Percentiles rank a stretch among this genome's conserved stretches.
Evolutionary conservation across 176 grass and related monocot species (phyloP).

Genomic region (Metroxylon sagu): DNA sequence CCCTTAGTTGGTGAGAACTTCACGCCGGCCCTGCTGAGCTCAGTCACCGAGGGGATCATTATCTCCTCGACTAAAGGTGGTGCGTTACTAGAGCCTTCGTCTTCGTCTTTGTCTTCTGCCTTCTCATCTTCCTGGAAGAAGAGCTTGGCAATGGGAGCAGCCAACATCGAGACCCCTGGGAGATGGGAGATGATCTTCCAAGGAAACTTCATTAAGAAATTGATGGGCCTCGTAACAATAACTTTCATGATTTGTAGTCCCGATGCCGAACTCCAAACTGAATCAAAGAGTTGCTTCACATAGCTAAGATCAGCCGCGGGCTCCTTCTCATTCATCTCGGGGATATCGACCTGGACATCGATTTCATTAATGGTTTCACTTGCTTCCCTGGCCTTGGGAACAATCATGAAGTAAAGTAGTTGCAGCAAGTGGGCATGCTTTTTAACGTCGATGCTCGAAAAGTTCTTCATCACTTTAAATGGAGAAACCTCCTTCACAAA

Average conservation of each 20-base stretch:
- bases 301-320: not conserved
- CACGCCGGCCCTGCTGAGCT: constrained; percentile 46
- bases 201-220: not conserved
- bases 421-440: not conserved
- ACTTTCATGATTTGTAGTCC: not conserved
- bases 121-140: too few relatives aligned
- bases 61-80: constrained; percentile 60
- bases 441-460: not conserved
- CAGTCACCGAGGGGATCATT: constrained; percentile 70
- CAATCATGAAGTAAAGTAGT: constrained; percentile 11
- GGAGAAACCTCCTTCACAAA: constrained; percentile 7
- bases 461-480: not conserved
- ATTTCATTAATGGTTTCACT: not conserved
- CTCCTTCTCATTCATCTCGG: not conserved
- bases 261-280: not conserved
- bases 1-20: constrained; percentile 44
- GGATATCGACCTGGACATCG: not conserved
- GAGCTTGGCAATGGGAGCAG: not conserved
- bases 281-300: not conserved
- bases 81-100: too few relatives aligned
- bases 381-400: not conserved
- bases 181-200: not conserved
- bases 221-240: not conserved
- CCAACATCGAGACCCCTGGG: not conserved
- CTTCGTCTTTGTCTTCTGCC: too few relatives aligned